Evolutionary conservation across 2,329 filamentous ascomycete species (phyloP).

Genomic region (Colletotrichum sidae): DNA sequence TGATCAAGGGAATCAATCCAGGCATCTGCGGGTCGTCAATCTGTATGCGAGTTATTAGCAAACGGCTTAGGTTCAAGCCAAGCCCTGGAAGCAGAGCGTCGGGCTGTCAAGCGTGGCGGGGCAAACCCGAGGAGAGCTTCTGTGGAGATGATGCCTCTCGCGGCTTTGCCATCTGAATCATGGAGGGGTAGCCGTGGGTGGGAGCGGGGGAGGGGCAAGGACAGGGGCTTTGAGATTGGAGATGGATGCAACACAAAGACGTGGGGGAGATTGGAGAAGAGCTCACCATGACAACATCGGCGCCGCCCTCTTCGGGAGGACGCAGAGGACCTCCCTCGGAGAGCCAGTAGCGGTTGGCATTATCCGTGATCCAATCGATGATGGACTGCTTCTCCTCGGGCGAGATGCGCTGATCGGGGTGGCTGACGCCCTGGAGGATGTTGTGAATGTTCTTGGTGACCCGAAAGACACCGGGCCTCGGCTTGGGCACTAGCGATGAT

Average conservation of each 20-base stretch:
- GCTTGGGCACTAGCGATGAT: constrained; percentile 73
- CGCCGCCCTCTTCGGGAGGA: constrained; percentile 74
- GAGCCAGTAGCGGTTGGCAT: constrained; percentile 81
- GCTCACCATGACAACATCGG: constrained; percentile 76
- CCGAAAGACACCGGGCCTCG: constrained; percentile 81
- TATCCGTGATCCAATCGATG: constrained; percentile 78
- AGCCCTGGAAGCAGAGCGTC: not conserved
- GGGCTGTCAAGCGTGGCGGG: not conserved
- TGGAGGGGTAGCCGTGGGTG: constrained; percentile 30
- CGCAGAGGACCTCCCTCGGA: constrained; percentile 74
- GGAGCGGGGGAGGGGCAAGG: constrained; percentile 10
- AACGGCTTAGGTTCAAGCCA: not conserved
- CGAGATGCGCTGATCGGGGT: constrained; percentile 72
- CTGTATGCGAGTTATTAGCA: constrained; percentile 45
- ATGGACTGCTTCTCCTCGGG: constrained; percentile 72
- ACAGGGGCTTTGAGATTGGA: constrained; percentile 23
- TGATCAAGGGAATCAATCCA: constrained; percentile 79
- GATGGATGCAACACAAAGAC: constrained; percentile 5
- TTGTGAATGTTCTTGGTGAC: constrained; percentile 92
- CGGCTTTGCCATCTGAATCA: constrained; percentile 6
- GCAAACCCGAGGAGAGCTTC: constrained; percentile 17
- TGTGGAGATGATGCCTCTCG: constrained; percentile 28
- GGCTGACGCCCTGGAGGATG: constrained; percentile 83
- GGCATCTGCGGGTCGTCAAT: constrained; percentile 91
- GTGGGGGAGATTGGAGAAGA: constrained; percentile 6